Percentiles rank a stretch among this genome's conserved stretches.
Conservation (phyloP, 2,329 filamentous ascomycete genomes). For the Hymenoscyphus fraxineus region DNA sequence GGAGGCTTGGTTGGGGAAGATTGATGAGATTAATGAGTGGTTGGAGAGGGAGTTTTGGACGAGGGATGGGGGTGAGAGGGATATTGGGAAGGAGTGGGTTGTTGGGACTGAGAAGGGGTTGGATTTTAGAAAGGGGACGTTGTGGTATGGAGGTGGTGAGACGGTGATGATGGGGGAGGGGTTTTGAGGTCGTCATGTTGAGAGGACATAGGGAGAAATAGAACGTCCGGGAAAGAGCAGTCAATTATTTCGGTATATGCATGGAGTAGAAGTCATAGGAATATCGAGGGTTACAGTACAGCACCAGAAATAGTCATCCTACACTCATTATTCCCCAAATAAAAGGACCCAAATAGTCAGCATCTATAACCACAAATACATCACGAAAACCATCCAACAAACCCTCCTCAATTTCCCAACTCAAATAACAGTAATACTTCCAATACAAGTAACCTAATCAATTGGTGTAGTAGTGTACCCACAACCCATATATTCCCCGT, state of each 20-base stretch:
- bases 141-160: conserved; percentile 87
- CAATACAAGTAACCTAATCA: not conserved
- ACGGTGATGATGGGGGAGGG: conserved; percentile 62
- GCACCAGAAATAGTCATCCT: not conserved
- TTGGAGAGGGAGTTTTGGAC: conserved; percentile 70
- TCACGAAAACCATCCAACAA: not conserved
- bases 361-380: not conserved
- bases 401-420: no score
- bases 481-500: not conserved
- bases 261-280: not conserved
- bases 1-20: conserved; percentile 59
- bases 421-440: not conserved
- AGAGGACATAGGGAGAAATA: not conserved
- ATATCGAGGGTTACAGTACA: not conserved
- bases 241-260: not conserved
- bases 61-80: conserved; percentile 38
- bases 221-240: not conserved
- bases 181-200: conserved; percentile 40
- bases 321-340: not conserved
- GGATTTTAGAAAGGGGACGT: conserved; percentile 66
- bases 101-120: conserved; percentile 83
- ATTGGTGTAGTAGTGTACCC: not conserved
- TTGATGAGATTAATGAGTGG: conserved; percentile 76
- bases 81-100: conserved; percentile 67
- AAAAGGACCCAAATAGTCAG: not conserved